These are phyloP conservation scores for Emmonsiellopsis sp. DNA, from an alignment of 2,329 filamentous ascomycete species.

Conservation along the genomic window DNA sequence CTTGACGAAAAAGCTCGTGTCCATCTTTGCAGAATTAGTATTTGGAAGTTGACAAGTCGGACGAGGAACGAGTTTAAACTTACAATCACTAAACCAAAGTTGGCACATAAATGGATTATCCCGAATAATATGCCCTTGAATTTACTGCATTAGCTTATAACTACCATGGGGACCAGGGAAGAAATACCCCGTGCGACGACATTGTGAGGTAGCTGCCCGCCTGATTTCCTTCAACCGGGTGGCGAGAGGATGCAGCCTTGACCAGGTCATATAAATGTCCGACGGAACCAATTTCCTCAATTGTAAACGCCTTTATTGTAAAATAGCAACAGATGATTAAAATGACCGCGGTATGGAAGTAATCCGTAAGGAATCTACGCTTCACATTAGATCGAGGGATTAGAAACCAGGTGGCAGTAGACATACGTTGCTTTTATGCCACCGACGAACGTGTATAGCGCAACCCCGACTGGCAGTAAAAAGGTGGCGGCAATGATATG, in stretches of 20 bases:
- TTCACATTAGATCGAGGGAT: constrained; percentile 1
- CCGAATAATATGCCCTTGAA: constrained; percentile 40
- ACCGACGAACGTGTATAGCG: constrained; percentile 30
- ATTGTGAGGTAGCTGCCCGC: constrained; percentile 48
- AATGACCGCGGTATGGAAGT: constrained; percentile 47
- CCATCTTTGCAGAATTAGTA: constrained; percentile 27
- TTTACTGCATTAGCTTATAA: neutral
- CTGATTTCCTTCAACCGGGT: constrained; percentile 44
- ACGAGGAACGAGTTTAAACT: constrained; percentile 7
- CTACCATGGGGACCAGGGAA: neutral
- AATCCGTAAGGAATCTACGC: constrained; percentile 38
- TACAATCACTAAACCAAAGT: constrained; percentile 44
- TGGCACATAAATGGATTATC: constrained; percentile 40
- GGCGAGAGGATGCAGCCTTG: constrained; percentile 32
- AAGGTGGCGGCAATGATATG: constrained; percentile 43
- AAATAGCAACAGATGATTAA: constrained; percentile 42
- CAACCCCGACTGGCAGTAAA: constrained; percentile 32
- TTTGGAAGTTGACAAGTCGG: neutral
- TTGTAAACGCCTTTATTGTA: constrained; percentile 39
- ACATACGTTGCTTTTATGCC: constrained; percentile 31
- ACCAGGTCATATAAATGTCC: constrained; percentile 43
- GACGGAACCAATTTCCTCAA: constrained; percentile 40
- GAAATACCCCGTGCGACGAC: constrained; percentile 39
- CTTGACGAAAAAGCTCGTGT: constrained; percentile 46
- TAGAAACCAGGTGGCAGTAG: neutral